Evolutionary conservation across 768 basidiomycete genomes (phyloP).

Genomic region (Tricholoma saponaceum): DNA sequence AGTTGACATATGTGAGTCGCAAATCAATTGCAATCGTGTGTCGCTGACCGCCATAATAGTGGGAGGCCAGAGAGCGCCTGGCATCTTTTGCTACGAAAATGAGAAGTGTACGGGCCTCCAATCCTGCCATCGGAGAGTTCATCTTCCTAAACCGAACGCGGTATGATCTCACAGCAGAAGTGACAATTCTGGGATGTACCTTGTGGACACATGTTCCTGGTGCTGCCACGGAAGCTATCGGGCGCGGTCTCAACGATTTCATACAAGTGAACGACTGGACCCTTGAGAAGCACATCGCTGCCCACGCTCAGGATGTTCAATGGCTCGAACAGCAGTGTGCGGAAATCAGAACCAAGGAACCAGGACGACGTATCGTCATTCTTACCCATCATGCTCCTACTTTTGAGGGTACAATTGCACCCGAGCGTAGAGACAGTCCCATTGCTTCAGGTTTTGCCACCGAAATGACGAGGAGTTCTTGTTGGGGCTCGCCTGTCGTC

Average conservation of each 20-base stretch:
- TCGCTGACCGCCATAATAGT: background rate
- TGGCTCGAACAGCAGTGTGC: constrained; percentile 29
- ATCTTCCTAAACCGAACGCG: background rate
- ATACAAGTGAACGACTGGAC: background rate
- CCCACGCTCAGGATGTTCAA: constrained; percentile 15
- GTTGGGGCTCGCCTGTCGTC: constrained; percentile 24
- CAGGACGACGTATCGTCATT: constrained; percentile 25
- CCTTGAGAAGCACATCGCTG: background rate
- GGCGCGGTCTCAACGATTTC: background rate
- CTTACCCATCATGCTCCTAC: constrained; percentile 41
- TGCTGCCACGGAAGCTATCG: background rate
- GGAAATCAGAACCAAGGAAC: constrained; percentile 22
- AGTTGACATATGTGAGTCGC: background rate
- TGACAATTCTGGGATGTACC: background rate
- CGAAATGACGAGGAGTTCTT: constrained; percentile 21
- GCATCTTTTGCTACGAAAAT: background rate
- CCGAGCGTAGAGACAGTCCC: constrained; percentile 21
- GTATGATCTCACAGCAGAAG: background rate
- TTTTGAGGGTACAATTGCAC: constrained; percentile 26
- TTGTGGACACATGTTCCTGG: background rate
- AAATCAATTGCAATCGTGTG: background rate
- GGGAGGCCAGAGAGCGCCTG: background rate
- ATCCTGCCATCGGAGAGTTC: background rate
- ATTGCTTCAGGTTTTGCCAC: constrained; percentile 27
- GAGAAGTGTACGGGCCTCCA: background rate